Evolutionary conservation across 2,329 filamentous ascomycete species (phyloP).

Genomic region (Myriosclerotinia curreyana): DNA sequence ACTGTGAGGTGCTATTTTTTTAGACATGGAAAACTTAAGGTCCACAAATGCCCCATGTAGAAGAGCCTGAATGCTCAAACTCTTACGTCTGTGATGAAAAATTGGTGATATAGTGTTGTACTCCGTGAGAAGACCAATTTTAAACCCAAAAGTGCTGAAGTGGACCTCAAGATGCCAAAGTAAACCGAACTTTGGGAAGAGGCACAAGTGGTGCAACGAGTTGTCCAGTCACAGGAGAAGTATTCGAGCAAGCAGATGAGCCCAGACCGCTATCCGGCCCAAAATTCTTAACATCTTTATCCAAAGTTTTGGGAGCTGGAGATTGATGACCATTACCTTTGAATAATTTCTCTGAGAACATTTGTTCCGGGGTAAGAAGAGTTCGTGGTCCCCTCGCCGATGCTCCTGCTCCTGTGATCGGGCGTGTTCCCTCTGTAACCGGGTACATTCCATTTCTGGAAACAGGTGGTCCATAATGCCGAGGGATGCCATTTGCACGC

Average conservation of each 20-base stretch:
- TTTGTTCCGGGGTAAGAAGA: background rate
- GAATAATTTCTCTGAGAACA: conserved; percentile 13
- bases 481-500: conserved; percentile 4
- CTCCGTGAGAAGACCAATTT: background rate
- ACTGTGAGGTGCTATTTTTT: background rate
- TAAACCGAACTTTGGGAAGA: background rate
- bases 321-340: background rate
- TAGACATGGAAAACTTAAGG: background rate
- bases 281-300: background rate
- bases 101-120: background rate
- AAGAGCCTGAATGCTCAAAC: background rate
- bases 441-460: background rate
- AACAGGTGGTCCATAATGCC: conserved; percentile 5
- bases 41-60: background rate
- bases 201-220: background rate
- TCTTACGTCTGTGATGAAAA: background rate
- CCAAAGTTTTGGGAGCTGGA: background rate
- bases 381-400: background rate
- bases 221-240: background rate
- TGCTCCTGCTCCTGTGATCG: background rate
- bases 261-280: background rate
- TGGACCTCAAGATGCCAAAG: background rate
- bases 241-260: background rate
- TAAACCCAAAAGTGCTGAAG: background rate
- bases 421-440: background rate